Evolutionary conservation across 2,329 filamentous ascomycete species (phyloP), one percentile per base, ranked within the genome.

Genomic region (Exophiala lecanii-corni): DNA sequence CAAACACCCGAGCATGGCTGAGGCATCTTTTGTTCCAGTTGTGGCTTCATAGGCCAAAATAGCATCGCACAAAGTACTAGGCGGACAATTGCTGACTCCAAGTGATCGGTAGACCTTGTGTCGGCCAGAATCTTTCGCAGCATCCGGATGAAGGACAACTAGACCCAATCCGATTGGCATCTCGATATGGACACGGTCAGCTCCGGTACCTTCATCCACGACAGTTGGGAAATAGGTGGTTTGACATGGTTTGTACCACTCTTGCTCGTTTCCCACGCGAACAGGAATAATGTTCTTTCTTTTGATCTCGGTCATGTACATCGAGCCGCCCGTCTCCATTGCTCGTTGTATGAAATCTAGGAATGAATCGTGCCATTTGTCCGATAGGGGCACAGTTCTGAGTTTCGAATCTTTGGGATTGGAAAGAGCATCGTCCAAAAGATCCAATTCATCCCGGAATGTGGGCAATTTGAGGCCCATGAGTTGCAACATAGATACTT

Each of bases 351-450:
- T 21, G 12, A 43, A n/a, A 30, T 28, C 21, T 10, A 31, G 9
- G 23, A 43, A 43, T 18, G 41, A 6, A 39, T 39, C 25, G 17
- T 43, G 41, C 34, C 41, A 43, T 2, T 16, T 21, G 26, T 43
- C 34, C 16, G 10, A 5, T 15, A 43, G 25, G 26, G 33, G 20
- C 4, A 12, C 25, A 28, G 21, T 13, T 39, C 5, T 2, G 6
- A 39, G 5, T 4, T 30, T 17, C n/a, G 39, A 21, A n/a, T n/a
- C n/a, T 3, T 25, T 17, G 16, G 39, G 3, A 35, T 16, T 15
- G 5, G 33, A 35, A 16, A 9, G 16, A 17, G 30, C 31, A 17
- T 36, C 9, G 15, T 21, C 6, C n/a, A 42, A 18, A 17, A 42
- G 18, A 12, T 42, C 30, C 30, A 42, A 32, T 19, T 18, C 31